Evolutionary conservation across 768 basidiomycete genomes (phyloP), one percentile per base, ranked within the genome.

Genomic region (Rhodotorula babjevae): DNA sequence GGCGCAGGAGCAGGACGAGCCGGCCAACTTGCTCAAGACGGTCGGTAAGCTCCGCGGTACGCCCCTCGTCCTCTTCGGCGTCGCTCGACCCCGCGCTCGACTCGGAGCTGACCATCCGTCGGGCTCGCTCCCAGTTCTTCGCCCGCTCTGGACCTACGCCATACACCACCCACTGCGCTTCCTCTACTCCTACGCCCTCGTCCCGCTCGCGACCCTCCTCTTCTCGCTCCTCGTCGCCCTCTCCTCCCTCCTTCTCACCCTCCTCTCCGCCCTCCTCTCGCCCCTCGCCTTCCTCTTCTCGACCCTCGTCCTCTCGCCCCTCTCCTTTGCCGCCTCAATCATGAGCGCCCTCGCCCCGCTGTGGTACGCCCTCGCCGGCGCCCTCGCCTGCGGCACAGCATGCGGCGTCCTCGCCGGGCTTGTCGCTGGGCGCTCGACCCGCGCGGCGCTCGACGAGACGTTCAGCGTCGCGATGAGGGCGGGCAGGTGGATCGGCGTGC

Each of bases 111-210:
- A 53, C 23, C 27, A 3, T 50, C 53, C n/a, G n/a, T 31, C 11
- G 36, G 33, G 21, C n/a, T n/a, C 27, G 5, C 31, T 9, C 12
- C 15, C 57, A 68, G 66, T 47, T 19, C 59, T 72, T 19, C 55
- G 58, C 21, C 71, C 71, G 3, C 14, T 72, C 3, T 68, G 61
- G 53, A 65, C 60, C 52, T 68, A 65, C 57, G 71, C 67, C 3
- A 19, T 72, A 18, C 63, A 68, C 46, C 71, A 72, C 29, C 71
- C 71, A 0, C 16, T 72, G 58, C 71, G 71, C 44, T 72, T 72
- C 71, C 59, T 70, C 50, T 44, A 44, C 21, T 15, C 36, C 29
- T 70, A 55, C 63, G 29, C 57, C 29, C 44, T 70, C 50, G 29
- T 65, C n/a, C 69, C 69, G 12, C 27, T 70, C 29, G 50, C 52